Conservation (phyloP, 345 rosid species). For the Diplotaxis tenuifolia region DNA sequence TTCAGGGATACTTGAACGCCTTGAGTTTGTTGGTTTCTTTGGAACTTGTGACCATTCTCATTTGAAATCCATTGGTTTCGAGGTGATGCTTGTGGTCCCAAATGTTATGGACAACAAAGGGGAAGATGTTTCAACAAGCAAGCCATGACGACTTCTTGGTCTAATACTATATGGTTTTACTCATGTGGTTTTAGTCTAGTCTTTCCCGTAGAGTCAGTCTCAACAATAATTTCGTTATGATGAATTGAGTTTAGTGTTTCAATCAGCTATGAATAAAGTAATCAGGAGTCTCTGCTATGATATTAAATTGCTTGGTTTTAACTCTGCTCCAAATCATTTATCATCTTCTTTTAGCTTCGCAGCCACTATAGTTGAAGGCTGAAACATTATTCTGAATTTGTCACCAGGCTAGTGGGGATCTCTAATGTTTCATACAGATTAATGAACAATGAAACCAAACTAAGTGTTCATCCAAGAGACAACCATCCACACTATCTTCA, state of each 20-base stretch:
- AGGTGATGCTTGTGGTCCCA: neutral
- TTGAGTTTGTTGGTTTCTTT: slow-evolving; percentile 14
- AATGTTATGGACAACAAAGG: neutral
- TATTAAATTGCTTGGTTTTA: slow-evolving; percentile 40
- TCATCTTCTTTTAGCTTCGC: slow-evolving; percentile 56
- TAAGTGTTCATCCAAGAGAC: neutral
- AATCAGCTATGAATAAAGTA: neutral
- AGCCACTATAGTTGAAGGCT: slow-evolving; percentile 28
- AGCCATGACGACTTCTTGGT: neutral
- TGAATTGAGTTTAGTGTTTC: no score
- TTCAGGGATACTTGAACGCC: no score
- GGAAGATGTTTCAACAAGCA: neutral
- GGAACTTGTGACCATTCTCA: neutral
- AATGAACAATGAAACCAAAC: neutral
- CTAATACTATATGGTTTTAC: neutral
- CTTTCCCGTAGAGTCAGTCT: neutral
- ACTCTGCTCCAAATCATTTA: slow-evolving; percentile 61
- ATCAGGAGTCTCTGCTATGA: neutral
- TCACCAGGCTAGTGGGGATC: neutral
- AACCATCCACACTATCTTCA: neutral
- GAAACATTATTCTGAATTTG: neutral
- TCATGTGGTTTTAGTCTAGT: neutral
- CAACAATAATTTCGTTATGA: neutral
- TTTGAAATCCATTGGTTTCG: neutral
- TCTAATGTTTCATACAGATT: neutral